Evolutionary conservation across 2,329 filamentous ascomycete genomes (phyloP), one percentile per base, ranked within the genome.

Genomic region (Fusarium begoniae): DNA sequence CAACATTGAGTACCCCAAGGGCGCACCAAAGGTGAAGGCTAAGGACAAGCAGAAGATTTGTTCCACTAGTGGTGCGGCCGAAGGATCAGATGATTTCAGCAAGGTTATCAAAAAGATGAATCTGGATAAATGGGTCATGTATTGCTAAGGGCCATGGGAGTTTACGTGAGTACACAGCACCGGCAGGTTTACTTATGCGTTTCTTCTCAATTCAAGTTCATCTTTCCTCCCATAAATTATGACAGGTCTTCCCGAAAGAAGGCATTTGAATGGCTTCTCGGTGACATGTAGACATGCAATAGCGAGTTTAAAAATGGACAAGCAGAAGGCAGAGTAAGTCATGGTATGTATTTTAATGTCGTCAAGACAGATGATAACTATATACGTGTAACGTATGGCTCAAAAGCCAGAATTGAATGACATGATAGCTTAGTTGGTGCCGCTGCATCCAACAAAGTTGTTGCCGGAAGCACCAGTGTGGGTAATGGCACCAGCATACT

Each of bases 401-500:
- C 1, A n/a, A 4, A n/a, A 37, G 20, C 20, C 41, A 20, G 8
- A 9, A 24, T 15, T 1, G 15, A 38, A 38, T 0, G 12, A 2
- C 0, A 8, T 3, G 30, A 11, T 0, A 11, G 10, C 10, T 45
- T 67, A 76, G 62, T 4, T 63, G 8, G 79, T 81, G 8, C 79
- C 79, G 1, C 62, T 70, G 81, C 91, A 93, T n/a, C 85, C 87
- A 63, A 93, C 90, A 81, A 94, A 94, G 81, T 88, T 85, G 80
- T 93, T 90, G 13, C 90, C 90, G 57, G 86, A 89, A 24, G 92
- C 91, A 35, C 92, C 92, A 28, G 90, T 92, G 78, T 94, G 92
- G 1, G 92, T 94, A 71, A 94, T 92, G 35, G 88, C 84, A 43
- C 90, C 91, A 20, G 90, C 91, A 50, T 89, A 85, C 65, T 86